Evolutionary conservation across 176 grass and related monocot genomes (phyloP).

Genomic region (Oryza glumipatula): DNA sequence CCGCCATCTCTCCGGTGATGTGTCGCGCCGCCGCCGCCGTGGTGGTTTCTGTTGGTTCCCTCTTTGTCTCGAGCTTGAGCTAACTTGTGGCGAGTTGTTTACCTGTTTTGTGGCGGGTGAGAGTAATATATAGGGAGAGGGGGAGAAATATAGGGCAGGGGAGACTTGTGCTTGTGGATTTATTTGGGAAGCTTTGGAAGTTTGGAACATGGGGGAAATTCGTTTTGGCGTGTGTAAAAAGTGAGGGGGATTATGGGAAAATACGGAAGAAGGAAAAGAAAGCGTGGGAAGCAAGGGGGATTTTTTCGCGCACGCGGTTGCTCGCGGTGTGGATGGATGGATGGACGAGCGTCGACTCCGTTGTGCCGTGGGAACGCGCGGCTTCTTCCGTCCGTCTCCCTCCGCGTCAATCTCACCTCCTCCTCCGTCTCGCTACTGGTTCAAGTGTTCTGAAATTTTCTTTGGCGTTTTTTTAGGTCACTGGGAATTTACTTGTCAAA

Average conservation of each 20-base stretch:
- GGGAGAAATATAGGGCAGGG: no score
- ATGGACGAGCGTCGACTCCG: slow-evolving; percentile 5
- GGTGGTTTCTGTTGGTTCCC: slow-evolving; percentile 11
- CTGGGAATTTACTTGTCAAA: not conserved
- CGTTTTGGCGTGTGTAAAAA: slow-evolving; percentile 44
- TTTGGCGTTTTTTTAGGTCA: not conserved
- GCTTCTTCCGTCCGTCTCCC: not conserved
- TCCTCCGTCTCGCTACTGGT: not conserved
- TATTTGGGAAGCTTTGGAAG: slow-evolving; percentile 33
- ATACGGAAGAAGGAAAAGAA: not conserved
- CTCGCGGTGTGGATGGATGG: not conserved
- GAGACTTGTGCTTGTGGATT: not conserved
- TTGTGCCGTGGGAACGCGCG: slow-evolving; percentile 4
- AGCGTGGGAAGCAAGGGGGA: slow-evolving; percentile 22
- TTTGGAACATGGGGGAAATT: slow-evolving; percentile 32
- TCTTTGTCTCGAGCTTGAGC: slow-evolving; percentile 10
- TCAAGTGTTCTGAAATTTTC: not conserved
- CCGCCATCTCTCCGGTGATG: not conserved
- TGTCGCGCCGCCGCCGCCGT: not conserved
- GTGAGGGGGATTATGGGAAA: not conserved
- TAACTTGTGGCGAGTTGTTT: not conserved
- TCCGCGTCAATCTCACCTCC: no score
- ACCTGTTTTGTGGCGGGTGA: not conserved
- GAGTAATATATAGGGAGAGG: slow-evolving; percentile 22
- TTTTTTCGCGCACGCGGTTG: slow-evolving; percentile 13